phyloP scores from a whole-genome alignment of 1,284 basidiomycete species.

The Rhizoctonia solani region DNA sequence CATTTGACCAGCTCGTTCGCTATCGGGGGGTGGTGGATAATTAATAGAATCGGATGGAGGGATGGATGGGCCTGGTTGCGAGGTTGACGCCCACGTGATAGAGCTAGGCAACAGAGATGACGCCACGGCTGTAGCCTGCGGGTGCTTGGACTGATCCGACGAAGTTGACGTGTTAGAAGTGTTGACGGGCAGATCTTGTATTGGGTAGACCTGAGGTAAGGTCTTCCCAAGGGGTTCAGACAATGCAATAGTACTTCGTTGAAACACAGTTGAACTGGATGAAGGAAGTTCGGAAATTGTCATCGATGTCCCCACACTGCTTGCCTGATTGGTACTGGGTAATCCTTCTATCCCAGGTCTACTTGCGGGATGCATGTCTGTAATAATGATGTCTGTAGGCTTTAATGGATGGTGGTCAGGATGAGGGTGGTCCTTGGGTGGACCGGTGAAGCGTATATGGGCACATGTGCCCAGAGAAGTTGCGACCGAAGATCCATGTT shows the following conservation, averaged over 20 bases:
- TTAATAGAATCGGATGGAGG: neutral
- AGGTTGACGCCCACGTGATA: constrained; percentile 20
- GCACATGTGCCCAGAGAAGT: neutral
- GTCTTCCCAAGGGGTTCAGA: neutral
- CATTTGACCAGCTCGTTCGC: neutral
- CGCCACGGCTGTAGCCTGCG: constrained; percentile 19
- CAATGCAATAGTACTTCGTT: neutral
- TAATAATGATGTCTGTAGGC: neutral
- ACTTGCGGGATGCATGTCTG: neutral
- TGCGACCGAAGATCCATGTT: neutral
- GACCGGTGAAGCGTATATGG: constrained; percentile 30
- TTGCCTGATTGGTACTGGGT: neutral
- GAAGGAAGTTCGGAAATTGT: neutral
- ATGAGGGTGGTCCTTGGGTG: constrained; percentile 28
- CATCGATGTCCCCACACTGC: neutral
- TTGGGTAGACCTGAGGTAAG: neutral
- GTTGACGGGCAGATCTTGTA: neutral
- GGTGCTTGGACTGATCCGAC: neutral
- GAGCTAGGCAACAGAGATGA: neutral
- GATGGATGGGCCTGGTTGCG: constrained; percentile 11
- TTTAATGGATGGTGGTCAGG: constrained; percentile 23
- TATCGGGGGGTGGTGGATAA: neutral
- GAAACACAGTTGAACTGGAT: neutral
- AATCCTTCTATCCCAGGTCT: neutral
- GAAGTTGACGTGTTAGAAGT: neutral